Conservation (phyloP, 495 filamentous ascomycete genomes). For the Extremus antarcticus region DNA sequence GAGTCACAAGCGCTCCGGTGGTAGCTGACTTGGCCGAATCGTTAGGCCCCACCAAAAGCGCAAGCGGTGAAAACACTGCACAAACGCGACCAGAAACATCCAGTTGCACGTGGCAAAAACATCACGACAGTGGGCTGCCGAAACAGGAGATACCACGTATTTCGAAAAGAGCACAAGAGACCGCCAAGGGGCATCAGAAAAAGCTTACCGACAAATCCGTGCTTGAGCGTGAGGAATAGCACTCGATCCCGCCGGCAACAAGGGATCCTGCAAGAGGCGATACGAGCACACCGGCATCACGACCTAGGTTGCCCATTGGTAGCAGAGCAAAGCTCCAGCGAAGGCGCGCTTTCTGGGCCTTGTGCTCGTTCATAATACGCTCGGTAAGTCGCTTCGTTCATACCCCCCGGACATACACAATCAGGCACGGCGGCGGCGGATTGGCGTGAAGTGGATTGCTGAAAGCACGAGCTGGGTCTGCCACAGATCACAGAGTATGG, state of each 20-base stretch:
- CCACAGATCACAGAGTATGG: not conserved
- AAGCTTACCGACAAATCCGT: not conserved
- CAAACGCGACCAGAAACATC: not conserved
- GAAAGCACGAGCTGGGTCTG: not conserved
- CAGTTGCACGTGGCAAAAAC: not conserved
- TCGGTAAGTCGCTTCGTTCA: not conserved
- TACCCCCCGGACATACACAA: not conserved
- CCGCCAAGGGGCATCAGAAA: not conserved
- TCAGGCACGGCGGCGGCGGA: not conserved
- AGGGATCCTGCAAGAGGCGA: not conserved
- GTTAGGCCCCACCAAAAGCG: too few species aligned
- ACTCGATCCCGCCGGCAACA: not conserved
- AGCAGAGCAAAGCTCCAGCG: not conserved
- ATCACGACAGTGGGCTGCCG: not conserved
- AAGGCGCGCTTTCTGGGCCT: slow-evolving; percentile 1
- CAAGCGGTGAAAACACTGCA: not conserved
- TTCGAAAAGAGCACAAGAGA: not conserved
- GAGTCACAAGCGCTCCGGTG: too few species aligned
- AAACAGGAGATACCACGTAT: not conserved
- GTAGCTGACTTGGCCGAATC: not conserved
- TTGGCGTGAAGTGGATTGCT: not conserved
- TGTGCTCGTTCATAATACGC: not conserved
- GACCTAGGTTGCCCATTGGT: not conserved
- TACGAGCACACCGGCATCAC: not conserved
- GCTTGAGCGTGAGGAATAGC: not conserved